Evolutionary conservation across 2,329 filamentous ascomycete species (phyloP), one percentile per base, ranked within the genome.

Genomic region (Cercospora berteroae): DNA sequence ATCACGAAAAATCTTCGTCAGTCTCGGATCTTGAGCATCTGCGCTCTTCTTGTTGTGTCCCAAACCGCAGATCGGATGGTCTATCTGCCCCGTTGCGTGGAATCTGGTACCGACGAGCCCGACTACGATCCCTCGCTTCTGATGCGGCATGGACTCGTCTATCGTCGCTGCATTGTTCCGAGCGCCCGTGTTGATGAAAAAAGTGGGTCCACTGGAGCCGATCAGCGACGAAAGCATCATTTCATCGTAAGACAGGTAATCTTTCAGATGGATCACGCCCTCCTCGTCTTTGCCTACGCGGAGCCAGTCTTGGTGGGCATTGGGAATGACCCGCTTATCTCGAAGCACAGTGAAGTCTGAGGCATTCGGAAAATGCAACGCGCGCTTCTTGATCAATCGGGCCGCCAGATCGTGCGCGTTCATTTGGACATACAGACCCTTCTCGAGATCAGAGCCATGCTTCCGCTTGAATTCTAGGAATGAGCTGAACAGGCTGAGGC

Each of bases 241-340:
- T 60, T 77, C 75, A 50, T 77, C 75, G 64, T 77, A 77, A 39
- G 68, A 72, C 3, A 77, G 70, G 64, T 77, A 77, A 3, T 73
- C 67, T 13, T 72, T 61, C 33, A 77, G 66, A 16, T 29, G 12
- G 57, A 52, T 64, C 42, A 20, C 44, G 20, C 44, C 48, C 23
- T 52, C 23, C 13, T 52, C 48, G 44, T 48, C 44, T 20, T 23
- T 48, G 44, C 44, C 44, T 48, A 48, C 44, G 44, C 18, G 18
- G 18, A 20, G 44, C 44, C 44, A 48, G 44, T 20, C 18, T 20
- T 20, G 44, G 44, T 48, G 18, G n/a, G 44, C 44, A 20, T 48
- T 48, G 4, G 44, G 44, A 48, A 48, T 27, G 48, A 52, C 48
- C 6, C 48, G 48, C 48, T 16, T 25, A 23, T 52, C 48, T 52